Conservation (phyloP, 495 filamentous ascomycete species). For the Polyplosphaeria fusca region DNA sequence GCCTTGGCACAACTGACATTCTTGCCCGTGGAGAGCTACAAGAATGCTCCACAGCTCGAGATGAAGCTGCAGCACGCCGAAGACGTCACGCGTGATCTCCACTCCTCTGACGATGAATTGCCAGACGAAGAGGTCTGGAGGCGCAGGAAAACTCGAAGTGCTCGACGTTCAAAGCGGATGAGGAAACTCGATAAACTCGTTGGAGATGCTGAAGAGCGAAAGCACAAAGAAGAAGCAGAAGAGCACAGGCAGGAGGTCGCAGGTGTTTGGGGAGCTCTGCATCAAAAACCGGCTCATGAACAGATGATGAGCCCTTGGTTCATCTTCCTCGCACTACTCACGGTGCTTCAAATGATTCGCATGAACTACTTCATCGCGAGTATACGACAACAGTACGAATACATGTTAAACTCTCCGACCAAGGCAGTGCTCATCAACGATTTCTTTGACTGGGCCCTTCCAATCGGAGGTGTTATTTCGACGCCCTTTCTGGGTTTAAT, state of each 20-base stretch:
- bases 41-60: slow-evolving; percentile 76
- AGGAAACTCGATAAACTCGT: slow-evolving; percentile 70
- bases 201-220: slow-evolving; percentile 53
- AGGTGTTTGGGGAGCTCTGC: slow-evolving; percentile 80
- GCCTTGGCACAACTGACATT: slow-evolving; percentile 63
- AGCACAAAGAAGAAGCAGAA: slow-evolving; percentile 52
- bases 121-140: slow-evolving; percentile 27
- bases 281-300: slow-evolving; percentile 63
- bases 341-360: slow-evolving; percentile 85
- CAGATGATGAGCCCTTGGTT: slow-evolving; percentile 88
- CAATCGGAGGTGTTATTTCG: slow-evolving; percentile 73
- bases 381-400: slow-evolving; percentile 78
- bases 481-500: slow-evolving; percentile 83
- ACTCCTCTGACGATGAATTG: slow-evolving; percentile 45
- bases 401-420: slow-evolving; percentile 58
- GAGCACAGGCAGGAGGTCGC: slow-evolving; percentile 59
- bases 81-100: slow-evolving; percentile 39
- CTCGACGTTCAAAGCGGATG: slow-evolving; percentile 62
- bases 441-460: slow-evolving; percentile 83
- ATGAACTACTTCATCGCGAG: slow-evolving; percentile 98
- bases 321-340: slow-evolving; percentile 78
- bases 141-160: slow-evolving; percentile 52
- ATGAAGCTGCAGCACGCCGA: slow-evolving; percentile 60
- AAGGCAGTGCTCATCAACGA: slow-evolving; percentile 67
- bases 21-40: slow-evolving; percentile 78